These are phyloP conservation scores for Mucor mucedo DNA, from an alignment of 371 early-diverging fungal genomes.

Conservation along the genomic window DNA sequence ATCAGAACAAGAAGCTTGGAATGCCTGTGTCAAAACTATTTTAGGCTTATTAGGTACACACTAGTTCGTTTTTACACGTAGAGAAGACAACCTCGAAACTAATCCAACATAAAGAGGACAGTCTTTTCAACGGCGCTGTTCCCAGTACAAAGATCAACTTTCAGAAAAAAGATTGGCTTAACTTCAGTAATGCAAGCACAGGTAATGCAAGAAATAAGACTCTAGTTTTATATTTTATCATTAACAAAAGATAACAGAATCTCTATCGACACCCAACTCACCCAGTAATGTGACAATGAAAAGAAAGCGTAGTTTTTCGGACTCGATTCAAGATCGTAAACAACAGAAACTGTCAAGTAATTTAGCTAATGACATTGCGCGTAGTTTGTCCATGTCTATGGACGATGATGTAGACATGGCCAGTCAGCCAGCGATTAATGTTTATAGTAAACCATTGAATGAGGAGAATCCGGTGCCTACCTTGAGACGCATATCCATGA, in stretches of 20 bases:
- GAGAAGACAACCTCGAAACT: too few species aligned
- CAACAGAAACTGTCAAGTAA: constrained; percentile 44
- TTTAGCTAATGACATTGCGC: constrained; percentile 53
- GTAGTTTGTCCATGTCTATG: constrained; percentile 39
- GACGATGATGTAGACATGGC: constrained; percentile 23
- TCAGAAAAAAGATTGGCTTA: constrained; percentile 1
- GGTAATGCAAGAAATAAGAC: constrained; percentile 10
- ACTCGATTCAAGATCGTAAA: constrained; percentile 43
- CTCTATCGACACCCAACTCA: constrained; percentile 13
- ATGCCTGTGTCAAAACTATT: constrained; percentile 39
- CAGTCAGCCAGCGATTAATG: not conserved
- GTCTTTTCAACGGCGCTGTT: constrained; percentile 24
- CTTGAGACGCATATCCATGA: constrained; percentile 27
- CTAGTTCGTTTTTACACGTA: constrained; percentile 14
- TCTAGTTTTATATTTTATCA: too few species aligned
- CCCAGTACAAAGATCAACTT: constrained; percentile 15
- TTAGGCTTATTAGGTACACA: constrained; percentile 44
- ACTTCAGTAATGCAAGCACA: constrained; percentile 14
- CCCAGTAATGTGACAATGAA: constrained; percentile 28
- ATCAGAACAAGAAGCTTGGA: constrained; percentile 46
- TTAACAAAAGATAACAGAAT: not conserved
- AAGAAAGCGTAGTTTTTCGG: constrained; percentile 48
- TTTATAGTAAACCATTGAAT: not conserved
- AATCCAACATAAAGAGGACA: constrained; percentile 37
- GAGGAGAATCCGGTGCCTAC: constrained; percentile 29